These are phyloP conservation scores for Trypanosoma vivax DNA, from an alignment of 208 protist species.

Conservation along the genomic window DNA sequence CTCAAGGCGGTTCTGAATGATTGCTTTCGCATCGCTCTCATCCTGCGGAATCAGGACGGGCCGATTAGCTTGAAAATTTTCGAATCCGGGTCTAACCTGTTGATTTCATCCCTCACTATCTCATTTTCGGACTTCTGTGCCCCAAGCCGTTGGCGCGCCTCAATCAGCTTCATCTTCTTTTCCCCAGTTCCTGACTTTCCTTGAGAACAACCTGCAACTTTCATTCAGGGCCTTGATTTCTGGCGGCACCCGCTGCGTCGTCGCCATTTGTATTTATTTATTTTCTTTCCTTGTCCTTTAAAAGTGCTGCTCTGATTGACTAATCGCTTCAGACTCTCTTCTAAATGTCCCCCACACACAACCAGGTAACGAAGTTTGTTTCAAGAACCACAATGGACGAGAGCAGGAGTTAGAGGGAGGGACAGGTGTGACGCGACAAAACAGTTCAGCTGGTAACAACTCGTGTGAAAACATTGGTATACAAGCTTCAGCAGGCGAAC, in stretches of 20 bases:
- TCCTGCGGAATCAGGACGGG: conserved; percentile 90
- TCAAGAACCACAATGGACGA: too few species aligned
- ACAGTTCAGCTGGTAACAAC: too few species aligned
- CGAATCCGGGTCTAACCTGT: conserved; percentile 83
- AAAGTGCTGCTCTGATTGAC: too few species aligned
- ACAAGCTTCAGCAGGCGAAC: too few species aligned
- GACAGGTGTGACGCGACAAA: too few species aligned
- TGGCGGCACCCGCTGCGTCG: conserved; percentile 69
- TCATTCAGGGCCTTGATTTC: conserved; percentile 80
- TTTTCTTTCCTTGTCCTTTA: too few species aligned
- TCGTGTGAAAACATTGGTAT: too few species aligned
- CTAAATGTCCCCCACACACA: too few species aligned
- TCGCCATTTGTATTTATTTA: neutral
- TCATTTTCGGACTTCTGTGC: conserved; percentile 94
- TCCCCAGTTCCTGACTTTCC: conserved; percentile 74
- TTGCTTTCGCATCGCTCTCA: conserved; percentile 85
- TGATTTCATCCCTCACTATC: conserved; percentile 90
- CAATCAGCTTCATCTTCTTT: conserved; percentile 82
- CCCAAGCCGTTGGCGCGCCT: conserved; percentile 81
- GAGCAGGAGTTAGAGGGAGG: too few species aligned
- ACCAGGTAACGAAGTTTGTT: too few species aligned
- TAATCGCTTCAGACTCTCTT: too few species aligned
- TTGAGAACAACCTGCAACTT: conserved; percentile 60
- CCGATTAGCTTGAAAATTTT: conserved; percentile 94
- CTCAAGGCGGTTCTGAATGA: conserved; percentile 88